phyloP scores from a whole-genome alignment of 2,329 filamentous ascomycete genomes.

The Fusarium ambrosium region DNA sequence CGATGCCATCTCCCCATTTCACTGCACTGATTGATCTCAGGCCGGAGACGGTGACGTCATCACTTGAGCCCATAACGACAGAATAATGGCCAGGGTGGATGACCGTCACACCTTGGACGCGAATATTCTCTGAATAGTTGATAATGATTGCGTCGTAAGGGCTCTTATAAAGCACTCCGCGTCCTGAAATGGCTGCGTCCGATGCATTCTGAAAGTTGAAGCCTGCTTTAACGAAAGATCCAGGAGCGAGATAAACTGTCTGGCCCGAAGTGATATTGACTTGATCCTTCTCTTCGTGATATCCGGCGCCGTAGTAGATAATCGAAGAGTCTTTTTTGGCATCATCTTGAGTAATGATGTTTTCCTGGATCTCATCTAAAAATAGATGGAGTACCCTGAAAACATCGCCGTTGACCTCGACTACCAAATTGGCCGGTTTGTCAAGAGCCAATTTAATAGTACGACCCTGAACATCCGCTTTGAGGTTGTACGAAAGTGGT shows the following conservation, averaged over 20 bases:
- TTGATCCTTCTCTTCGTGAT: background rate
- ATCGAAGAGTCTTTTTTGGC: background rate
- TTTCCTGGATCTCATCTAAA: background rate
- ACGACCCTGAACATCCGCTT: background rate
- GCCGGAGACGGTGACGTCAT: background rate
- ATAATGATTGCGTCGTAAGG: background rate
- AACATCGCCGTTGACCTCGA: background rate
- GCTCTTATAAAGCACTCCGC: background rate
- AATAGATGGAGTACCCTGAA: slow-evolving; percentile 4
- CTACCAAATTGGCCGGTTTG: background rate
- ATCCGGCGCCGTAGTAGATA: slow-evolving; percentile 3
- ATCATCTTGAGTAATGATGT: background rate
- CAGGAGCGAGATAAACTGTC: slow-evolving; percentile 2
- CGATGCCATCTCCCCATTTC: slow-evolving; percentile 10
- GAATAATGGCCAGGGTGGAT: background rate
- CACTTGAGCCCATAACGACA: background rate
- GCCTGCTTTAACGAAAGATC: background rate
- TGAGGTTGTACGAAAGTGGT: background rate
- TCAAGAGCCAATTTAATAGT: background rate
- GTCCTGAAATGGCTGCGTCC: background rate
- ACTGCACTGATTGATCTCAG: background rate
- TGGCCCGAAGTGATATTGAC: background rate
- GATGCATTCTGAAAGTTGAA: background rate
- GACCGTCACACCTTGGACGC: background rate
- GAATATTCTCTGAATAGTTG: background rate